Evolutionary conservation across 805 yeast genomes (phyloP).

Genomic region (Yarrowia sp.): DNA sequence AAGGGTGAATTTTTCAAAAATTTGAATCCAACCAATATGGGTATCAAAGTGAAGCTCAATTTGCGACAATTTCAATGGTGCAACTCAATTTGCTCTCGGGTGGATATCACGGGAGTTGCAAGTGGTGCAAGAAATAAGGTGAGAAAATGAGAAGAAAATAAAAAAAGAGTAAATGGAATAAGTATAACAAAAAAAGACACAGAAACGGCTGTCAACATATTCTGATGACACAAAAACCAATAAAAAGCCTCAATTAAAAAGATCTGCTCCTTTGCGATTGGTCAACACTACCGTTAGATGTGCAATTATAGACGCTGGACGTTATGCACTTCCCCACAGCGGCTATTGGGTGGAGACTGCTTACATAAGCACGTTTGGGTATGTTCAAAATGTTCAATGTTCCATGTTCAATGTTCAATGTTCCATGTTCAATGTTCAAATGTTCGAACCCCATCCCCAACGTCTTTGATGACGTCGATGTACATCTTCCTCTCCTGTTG

Average conservation of each 20-base stretch:
- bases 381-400: neutral
- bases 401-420: neutral
- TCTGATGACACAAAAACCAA: no score
- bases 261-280: no score
- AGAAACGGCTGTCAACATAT: no score
- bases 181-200: no score
- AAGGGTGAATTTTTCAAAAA: no score
- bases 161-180: no score
- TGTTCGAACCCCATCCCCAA: neutral
- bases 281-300: no score
- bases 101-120: neutral
- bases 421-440: neutral
- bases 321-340: conserved; percentile 8
- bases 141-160: neutral
- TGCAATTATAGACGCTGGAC: neutral
- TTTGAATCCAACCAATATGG: neutral
- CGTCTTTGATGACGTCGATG: neutral
- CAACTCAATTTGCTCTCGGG: neutral
- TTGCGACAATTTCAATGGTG: neutral
- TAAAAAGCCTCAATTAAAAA: no score
- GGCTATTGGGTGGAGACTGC: neutral
- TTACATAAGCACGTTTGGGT: neutral
- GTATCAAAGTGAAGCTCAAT: neutral
- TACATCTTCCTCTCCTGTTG: neutral
- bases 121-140: neutral